Base-by-base conservation (phyloP, 306 rosid species). In the Malus sylvestris region DNA sequence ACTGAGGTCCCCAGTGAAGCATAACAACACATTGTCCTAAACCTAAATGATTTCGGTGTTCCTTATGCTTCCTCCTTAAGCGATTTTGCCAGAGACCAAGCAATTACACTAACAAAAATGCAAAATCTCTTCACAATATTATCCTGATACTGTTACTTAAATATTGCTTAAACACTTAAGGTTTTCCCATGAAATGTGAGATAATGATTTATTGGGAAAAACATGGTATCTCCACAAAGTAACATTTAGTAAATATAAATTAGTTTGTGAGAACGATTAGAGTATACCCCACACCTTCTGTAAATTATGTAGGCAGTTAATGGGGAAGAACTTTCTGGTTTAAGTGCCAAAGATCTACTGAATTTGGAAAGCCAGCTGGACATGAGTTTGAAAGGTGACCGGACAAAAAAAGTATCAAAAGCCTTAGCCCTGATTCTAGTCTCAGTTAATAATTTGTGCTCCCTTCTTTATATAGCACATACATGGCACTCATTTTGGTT, bases 261-360 rank as follows among this genome's bases (percentile, higher is more conserved):
- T 46, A 46, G 18, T 46, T 46, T 46, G 52, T 46, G 52, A 13
- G 52, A 46, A 46, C 15, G 52, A 12, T 46, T 46, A 46, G 6
- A 46, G 6, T 46, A 16, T 13, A 46, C 45, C 44, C 32, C 25
- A 7, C 18, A 49, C 22, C 8, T 20, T 60, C 27, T 53, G 14
- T 33, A 63, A 29, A 68, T 65, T 57, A 66, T 81, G 85, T 89
- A 95, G 98, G 78, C 91, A 89, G 83, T 29, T 95, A 60, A 88
- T 81, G 97, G 98, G 3, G 85, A 95, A 83, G 89, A 87, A 76
- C 89, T 90, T 72, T 90, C 89, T 74, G 85, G 85, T 72, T 82
- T 95, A 86, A 80, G 83, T 30, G 45, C 63, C 25, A 83, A 84
- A 84, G 93, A 92, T 70, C 88, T 90, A 45, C 91, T 85, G 53